These are phyloP conservation scores for Ogataea methanolica DNA, from an alignment of 805 yeast genomes.

Conservation along the genomic window DNA sequence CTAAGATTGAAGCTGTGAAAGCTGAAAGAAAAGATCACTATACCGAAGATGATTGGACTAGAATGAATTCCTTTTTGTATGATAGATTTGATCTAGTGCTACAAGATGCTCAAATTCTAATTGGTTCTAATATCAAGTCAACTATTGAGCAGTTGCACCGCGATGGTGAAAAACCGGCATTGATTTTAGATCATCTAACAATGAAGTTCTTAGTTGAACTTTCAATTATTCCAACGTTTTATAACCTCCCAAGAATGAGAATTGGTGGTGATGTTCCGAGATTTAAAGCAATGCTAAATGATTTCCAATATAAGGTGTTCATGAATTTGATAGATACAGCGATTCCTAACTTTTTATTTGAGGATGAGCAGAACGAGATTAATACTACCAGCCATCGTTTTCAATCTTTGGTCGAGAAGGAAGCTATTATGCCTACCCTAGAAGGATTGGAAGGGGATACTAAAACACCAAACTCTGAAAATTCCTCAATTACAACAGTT, in stretches of 20 bases:
- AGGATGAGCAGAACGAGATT: conserved; percentile 9
- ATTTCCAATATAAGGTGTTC: conserved; percentile 83
- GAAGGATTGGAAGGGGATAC: conserved; percentile 14
- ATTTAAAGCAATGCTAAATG: conserved; percentile 70
- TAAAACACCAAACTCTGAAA: conserved; percentile 10
- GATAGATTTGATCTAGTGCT: conserved; percentile 76
- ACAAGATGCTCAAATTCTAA: conserved; percentile 81
- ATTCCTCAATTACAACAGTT: conserved; percentile 6
- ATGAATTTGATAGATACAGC: conserved; percentile 71
- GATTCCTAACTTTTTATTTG: conserved; percentile 47
- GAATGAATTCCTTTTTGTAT: conserved; percentile 75
- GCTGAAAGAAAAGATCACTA: conserved; percentile 51
- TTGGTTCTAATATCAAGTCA: conserved; percentile 76
- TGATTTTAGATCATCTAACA: conserved; percentile 71
- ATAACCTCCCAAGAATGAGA: conserved; percentile 64
- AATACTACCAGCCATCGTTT: conserved; percentile 5
- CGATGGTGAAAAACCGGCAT: conserved; percentile 41
- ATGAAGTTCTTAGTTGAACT: conserved; percentile 72
- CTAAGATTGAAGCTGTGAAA: conserved; percentile 63
- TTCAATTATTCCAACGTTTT: conserved; percentile 80
- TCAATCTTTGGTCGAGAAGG: conserved; percentile 24
- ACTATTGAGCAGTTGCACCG: conserved; percentile 70
- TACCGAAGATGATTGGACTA: conserved; percentile 67
- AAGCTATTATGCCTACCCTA: conserved; percentile 5
- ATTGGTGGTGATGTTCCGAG: conserved; percentile 75